phyloP scores from a whole-genome alignment of 176 grass and related monocot species.

The Raddia distichophylla region DNA sequence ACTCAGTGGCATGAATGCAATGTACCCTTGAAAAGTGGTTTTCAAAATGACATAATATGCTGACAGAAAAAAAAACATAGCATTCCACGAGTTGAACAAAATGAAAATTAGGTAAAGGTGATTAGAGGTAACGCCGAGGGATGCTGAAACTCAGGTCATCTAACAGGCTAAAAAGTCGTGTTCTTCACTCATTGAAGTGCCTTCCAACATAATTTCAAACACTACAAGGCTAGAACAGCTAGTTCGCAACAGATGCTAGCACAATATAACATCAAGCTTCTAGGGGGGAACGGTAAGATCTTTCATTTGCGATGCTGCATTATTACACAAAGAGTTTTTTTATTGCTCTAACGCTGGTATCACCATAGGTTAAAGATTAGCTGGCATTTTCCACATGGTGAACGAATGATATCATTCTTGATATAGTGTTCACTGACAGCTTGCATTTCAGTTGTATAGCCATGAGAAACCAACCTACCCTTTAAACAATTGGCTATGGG shows the following conservation, averaged over 20 bases:
- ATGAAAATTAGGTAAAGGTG: neutral
- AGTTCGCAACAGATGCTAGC: neutral
- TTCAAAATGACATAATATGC: neutral
- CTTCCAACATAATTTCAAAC: neutral
- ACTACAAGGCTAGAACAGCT: neutral
- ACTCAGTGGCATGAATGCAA: no score
- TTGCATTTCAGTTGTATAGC: constrained; percentile 22
- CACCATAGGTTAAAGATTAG: constrained; percentile 35
- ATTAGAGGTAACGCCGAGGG: no score
- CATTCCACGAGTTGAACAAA: neutral
- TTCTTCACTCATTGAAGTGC: neutral
- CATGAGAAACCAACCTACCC: constrained; percentile 43
- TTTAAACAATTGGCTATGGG: constrained; percentile 29
- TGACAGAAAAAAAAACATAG: neutral
- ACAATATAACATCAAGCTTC: neutral
- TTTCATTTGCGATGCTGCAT: neutral
- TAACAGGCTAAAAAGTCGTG: neutral
- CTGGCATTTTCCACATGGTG: constrained; percentile 20
- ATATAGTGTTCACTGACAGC: constrained; percentile 14
- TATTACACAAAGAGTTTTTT: neutral
- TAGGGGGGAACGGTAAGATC: neutral
- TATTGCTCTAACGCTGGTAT: constrained; percentile 13
- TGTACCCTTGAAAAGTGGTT: neutral
- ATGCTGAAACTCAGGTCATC: neutral
- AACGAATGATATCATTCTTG: constrained; percentile 4